phyloP scores from a whole-genome alignment of 768 basidiomycete genomes.

The Panaeolus papilionaceus region DNA sequence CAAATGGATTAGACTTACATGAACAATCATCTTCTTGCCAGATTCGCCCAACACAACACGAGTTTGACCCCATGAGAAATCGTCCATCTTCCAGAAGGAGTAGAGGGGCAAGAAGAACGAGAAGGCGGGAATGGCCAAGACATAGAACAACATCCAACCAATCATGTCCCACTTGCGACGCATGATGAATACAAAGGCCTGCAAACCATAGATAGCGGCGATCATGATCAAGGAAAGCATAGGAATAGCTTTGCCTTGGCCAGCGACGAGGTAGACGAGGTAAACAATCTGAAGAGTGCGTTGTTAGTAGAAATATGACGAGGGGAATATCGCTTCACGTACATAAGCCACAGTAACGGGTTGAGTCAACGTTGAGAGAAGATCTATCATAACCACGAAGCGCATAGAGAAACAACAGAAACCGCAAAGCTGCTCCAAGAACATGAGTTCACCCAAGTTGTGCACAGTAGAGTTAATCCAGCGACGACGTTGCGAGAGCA shows the following conservation, averaged over 20 bases:
- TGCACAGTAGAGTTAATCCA: conserved; percentile 99
- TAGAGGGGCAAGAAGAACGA: conserved; percentile 93
- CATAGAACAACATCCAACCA: conserved; percentile 97
- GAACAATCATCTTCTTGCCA: conserved; percentile 95
- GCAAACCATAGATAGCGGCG: conserved; percentile 92
- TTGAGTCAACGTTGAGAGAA: conserved; percentile 84
- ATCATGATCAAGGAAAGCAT: conserved; percentile 90
- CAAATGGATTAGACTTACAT: conserved; percentile 59
- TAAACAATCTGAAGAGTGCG: conserved; percentile 72
- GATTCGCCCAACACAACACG: conserved; percentile 93
- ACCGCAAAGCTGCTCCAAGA: conserved; percentile 90
- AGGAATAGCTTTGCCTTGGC: conserved; percentile 71
- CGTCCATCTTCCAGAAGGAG: conserved; percentile 98
- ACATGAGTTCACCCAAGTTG: conserved; percentile 92
- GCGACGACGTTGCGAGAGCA: conserved; percentile 95
- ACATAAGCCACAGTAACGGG: conserved; percentile 92
- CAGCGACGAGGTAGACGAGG: conserved; percentile 82
- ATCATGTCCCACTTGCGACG: conserved; percentile 99
- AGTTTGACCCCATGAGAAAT: conserved; percentile 95
- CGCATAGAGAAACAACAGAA: conserved; percentile 99
- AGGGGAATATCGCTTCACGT: conserved; percentile 40
- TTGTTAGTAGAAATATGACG: background rate
- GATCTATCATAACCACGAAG: conserved; percentile 96
- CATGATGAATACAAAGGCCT: conserved; percentile 90
- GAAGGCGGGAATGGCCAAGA: conserved; percentile 91